Evolutionary conservation across 495 filamentous ascomycete genomes (phyloP), one percentile per base, ranked within the genome.

Genomic region (Xylaria bambusicola): DNA sequence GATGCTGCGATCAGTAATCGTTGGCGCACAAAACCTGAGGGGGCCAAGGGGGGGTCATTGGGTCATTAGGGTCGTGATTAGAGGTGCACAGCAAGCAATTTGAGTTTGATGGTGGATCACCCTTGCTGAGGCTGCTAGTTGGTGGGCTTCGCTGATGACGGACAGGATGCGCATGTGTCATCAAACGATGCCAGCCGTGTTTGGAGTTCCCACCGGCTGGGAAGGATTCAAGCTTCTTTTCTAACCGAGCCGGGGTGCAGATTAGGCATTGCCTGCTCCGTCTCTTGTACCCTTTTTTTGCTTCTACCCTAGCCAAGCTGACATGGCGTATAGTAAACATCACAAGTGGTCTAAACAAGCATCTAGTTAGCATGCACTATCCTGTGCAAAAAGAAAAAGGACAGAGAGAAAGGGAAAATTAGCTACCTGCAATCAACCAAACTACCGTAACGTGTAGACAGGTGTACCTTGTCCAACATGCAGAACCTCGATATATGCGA

Each of bases 181-280:
- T 58, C 48, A 41, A 41, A 42, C 53, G 41, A 56, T 47, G 53
- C 41, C 41, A 42, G 42, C 29, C 53, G 36, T 35, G 17, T 18
- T 20, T 60, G 29, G 41, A 52, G 41, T 56, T 56, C 52, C 53
- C 45, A 51, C 42, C 36, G 36, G 35, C 44, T 52, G 60, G 60
- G 51, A 52, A 67, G 65, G 65, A 70, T 68, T 64, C 62, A 70
- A 68, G 65, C 62, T 70, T 68, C 55, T 68, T 66, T 68, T 55
- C 45, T 52, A 46, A 58, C 58, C 17, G 54, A 55, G 36, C 58
- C 52, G 59, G 62, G 65, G 65, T 62, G 62, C 62, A 67, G 60
- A 47, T 58, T 44, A 33, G 29, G 29, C 10, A 10, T 33, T 5
- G 29, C 10, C 5, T 33, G 10, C 24, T 18, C 33, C 24, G 26